Percentiles rank a stretch among this genome's conserved stretches.
phyloP scores from a whole-genome alignment of 164 flowering plant species.

The Magnolia officinalis region DNA sequence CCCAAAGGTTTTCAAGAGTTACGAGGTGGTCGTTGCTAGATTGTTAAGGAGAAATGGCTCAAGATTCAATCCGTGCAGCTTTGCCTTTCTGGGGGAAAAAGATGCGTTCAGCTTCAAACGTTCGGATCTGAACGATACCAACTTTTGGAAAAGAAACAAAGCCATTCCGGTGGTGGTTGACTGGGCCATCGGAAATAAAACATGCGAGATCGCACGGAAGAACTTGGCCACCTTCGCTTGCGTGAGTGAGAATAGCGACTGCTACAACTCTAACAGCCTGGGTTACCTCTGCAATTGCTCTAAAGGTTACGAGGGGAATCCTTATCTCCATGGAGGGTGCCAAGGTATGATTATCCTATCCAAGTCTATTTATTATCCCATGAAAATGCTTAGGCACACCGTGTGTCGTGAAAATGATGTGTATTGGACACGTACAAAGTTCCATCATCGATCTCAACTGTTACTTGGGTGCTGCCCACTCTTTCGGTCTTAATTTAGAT shows the following conservation, averaged over 20 bases:
- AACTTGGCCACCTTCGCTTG: background rate
- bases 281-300: slow-evolving; percentile 7
- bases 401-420: too few species aligned
- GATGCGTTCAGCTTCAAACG: background rate
- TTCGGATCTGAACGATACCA: background rate
- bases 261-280: slow-evolving; percentile 1
- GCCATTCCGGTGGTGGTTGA: background rate
- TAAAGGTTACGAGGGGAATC: slow-evolving; percentile 6
- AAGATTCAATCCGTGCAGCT: background rate
- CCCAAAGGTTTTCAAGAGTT: background rate
- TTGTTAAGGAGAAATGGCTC: accelerated
- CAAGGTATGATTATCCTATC: slow-evolving; percentile 1
- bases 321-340: slow-evolving; percentile 6
- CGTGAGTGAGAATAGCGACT: background rate
- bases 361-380: background rate
- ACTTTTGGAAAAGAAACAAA: background rate
- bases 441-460: too few species aligned
- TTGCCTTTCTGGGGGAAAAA: background rate
- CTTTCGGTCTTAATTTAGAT: too few species aligned
- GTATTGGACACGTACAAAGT: too few species aligned
- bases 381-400: too few species aligned
- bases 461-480: too few species aligned
- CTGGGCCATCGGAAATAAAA: background rate
- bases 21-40: background rate
- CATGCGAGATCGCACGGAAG: background rate